A percentile compares a stretch with the other conserved stretches of the same genome.
phyloP scores from a whole-genome alignment of 139 green algal genomes.

The Micromonas pusilla region DNA sequence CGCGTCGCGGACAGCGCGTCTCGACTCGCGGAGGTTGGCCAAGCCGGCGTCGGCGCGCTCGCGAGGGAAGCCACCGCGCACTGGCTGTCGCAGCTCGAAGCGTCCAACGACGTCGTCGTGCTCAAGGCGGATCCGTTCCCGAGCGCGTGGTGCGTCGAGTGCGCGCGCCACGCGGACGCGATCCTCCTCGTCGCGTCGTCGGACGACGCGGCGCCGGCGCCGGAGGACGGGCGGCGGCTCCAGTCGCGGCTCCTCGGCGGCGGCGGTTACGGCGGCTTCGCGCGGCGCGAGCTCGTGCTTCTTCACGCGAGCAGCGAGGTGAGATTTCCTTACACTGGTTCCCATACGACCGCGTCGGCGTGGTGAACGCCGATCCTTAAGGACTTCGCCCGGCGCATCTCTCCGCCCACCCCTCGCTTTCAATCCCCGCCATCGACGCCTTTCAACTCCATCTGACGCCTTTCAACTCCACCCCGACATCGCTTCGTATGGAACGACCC shows the following conservation, averaged over 20 bases:
- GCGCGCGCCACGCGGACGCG: neutral
- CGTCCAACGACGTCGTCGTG: conserved; percentile 7
- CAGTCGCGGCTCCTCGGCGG: neutral
- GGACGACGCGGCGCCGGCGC: neutral
- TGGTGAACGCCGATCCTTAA: too few species aligned
- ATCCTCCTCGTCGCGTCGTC: conserved; percentile 1
- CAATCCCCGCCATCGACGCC: too few species aligned
- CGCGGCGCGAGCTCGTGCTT: conserved; percentile 12
- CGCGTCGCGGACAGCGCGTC: neutral
- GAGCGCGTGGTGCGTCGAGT: conserved; percentile 4
- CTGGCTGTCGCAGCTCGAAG: conserved; percentile 18
- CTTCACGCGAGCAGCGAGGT: neutral
- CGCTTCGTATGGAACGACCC: too few species aligned
- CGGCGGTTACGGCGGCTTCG: neutral
- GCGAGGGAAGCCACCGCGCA: conserved; percentile 1
- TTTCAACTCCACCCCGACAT: too few species aligned
- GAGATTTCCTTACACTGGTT: too few species aligned
- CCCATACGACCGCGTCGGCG: too few species aligned
- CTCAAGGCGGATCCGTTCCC: conserved; percentile 22
- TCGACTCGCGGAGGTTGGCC: conserved; percentile 5
- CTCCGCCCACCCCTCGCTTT: too few species aligned
- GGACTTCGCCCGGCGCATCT: too few species aligned
- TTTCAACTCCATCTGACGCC: too few species aligned
- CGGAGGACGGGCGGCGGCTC: neutral
- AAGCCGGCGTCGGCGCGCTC: conserved; percentile 7